Evolutionary conservation across 768 basidiomycete species (phyloP).

Genomic region (Candolleomyces efflorescens): DNA sequence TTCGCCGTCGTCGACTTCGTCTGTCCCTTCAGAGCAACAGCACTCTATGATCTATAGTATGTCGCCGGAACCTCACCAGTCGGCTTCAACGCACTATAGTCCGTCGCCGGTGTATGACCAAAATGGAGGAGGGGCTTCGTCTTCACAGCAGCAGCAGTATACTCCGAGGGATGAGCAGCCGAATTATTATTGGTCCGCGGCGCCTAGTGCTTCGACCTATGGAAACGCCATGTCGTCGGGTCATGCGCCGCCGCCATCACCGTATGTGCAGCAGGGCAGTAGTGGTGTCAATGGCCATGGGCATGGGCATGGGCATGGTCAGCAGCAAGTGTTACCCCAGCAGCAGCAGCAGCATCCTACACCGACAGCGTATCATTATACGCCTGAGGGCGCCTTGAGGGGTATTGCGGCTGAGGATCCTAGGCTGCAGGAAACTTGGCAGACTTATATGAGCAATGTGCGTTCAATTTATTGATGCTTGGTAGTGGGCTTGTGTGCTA

Average conservation of each 20-base stretch:
- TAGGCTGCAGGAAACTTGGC: slow-evolving; percentile 66
- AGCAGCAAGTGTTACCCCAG: slow-evolving; percentile 15
- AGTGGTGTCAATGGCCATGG: no score
- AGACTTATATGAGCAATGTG: slow-evolving; percentile 60
- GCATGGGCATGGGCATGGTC: slow-evolving; percentile 5
- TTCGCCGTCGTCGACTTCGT: slow-evolving; percentile 9
- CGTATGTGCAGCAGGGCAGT: no score
- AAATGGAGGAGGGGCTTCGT: background rate
- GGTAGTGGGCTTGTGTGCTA: background rate
- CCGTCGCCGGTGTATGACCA: slow-evolving; percentile 8
- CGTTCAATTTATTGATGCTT: slow-evolving; percentile 1
- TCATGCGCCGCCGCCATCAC: no score
- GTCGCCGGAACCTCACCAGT: slow-evolving; percentile 19
- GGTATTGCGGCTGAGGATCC: slow-evolving; percentile 51
- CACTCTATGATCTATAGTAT: slow-evolving; percentile 23
- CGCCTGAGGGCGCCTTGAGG: slow-evolving; percentile 40
- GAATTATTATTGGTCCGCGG: slow-evolving; percentile 3
- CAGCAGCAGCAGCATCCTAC: slow-evolving; percentile 18
- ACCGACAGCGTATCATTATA: slow-evolving; percentile 37
- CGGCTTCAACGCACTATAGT: slow-evolving; percentile 15
- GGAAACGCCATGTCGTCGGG: background rate
- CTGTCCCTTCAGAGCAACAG: background rate
- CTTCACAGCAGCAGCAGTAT: background rate
- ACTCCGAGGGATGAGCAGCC: background rate
- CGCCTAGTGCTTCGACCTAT: background rate